These are phyloP conservation scores for Thermochaetoides dissita DNA, from an alignment of 2,329 filamentous ascomycete genomes.

Conservation along the genomic window DNA sequence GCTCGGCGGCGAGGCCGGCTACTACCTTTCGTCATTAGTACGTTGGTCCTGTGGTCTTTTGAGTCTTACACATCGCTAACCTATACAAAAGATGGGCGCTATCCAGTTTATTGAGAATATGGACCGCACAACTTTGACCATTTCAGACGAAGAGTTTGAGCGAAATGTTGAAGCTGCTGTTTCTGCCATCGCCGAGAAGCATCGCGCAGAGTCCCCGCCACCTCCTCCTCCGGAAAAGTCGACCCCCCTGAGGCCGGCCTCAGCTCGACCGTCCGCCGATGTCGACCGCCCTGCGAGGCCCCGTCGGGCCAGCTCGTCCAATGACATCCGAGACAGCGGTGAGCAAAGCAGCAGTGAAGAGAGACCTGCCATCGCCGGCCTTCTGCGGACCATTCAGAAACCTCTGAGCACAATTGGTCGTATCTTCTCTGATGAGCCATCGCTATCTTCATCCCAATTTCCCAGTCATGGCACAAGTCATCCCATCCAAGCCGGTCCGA, in stretches of 20 bases:
- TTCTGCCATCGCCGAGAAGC: slow-evolving; percentile 85
- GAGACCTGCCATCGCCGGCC: slow-evolving; percentile 65
- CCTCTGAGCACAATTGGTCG: slow-evolving; percentile 84
- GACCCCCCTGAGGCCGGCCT: slow-evolving; percentile 23
- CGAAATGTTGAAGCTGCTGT: slow-evolving; percentile 92
- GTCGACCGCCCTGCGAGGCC: slow-evolving; percentile 27
- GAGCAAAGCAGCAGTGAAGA: slow-evolving; percentile 48
- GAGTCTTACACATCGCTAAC: neutral
- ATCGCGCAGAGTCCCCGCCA: slow-evolving; percentile 42
- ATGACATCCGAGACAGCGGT: slow-evolving; percentile 31
- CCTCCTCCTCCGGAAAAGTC: slow-evolving; percentile 32
- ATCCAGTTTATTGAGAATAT: slow-evolving; percentile 95
- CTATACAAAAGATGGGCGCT: slow-evolving; percentile 56
- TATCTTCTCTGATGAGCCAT: slow-evolving; percentile 68
- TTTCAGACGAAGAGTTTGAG: slow-evolving; percentile 91
- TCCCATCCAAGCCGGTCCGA: too few species aligned
- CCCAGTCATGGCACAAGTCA: too few species aligned
- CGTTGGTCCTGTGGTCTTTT: slow-evolving; percentile 4
- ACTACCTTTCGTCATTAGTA: slow-evolving; percentile 89
- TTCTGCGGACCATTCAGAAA: slow-evolving; percentile 80
- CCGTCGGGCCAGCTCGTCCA: slow-evolving; percentile 39
- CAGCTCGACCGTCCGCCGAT: slow-evolving; percentile 29
- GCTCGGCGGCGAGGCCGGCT: slow-evolving; percentile 90
- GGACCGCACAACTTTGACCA: slow-evolving; percentile 84
- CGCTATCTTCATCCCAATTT: slow-evolving; percentile 17